Conservation (phyloP, 2,329 filamentous ascomycete species). For the Lojkania enalia region DNA sequence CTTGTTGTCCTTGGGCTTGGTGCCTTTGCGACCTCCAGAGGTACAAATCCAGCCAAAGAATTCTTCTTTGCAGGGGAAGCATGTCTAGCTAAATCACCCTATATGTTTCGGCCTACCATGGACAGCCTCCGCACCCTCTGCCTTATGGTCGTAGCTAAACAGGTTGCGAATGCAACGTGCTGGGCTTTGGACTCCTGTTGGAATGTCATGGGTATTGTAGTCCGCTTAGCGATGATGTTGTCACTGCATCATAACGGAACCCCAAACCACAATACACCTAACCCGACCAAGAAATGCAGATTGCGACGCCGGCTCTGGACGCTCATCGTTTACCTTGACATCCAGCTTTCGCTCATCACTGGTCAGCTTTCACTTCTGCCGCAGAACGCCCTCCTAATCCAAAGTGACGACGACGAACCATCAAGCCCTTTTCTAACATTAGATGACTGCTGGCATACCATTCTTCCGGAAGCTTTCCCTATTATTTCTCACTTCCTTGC, state of each 20-base stretch:
- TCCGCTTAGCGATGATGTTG: constrained; percentile 25
- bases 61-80: constrained; percentile 27
- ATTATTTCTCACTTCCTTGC: constrained; percentile 17
- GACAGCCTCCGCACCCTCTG: constrained; percentile 20
- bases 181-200: constrained; percentile 27
- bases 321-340: constrained; percentile 23
- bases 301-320: constrained; percentile 21
- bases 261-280: constrained; percentile 11
- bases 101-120: constrained; percentile 23
- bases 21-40: constrained; percentile 12
- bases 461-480: constrained; percentile 18
- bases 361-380: constrained; percentile 22
- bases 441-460: constrained; percentile 18
- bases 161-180: constrained; percentile 26
- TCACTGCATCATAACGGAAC: constrained; percentile 19
- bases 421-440: neutral
- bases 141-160: constrained; percentile 28
- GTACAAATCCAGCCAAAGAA: constrained; percentile 8
- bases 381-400: constrained; percentile 4
- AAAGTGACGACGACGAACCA: neutral
- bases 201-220: constrained; percentile 21
- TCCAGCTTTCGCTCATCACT: constrained; percentile 23
- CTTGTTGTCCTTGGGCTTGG: constrained; percentile 25
- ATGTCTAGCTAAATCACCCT: constrained; percentile 24
- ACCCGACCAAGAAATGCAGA: constrained; percentile 12